These are phyloP conservation scores for Acacia melanoxylon DNA, from an alignment of 306 rosid genomes.

Conservation along the genomic window DNA sequence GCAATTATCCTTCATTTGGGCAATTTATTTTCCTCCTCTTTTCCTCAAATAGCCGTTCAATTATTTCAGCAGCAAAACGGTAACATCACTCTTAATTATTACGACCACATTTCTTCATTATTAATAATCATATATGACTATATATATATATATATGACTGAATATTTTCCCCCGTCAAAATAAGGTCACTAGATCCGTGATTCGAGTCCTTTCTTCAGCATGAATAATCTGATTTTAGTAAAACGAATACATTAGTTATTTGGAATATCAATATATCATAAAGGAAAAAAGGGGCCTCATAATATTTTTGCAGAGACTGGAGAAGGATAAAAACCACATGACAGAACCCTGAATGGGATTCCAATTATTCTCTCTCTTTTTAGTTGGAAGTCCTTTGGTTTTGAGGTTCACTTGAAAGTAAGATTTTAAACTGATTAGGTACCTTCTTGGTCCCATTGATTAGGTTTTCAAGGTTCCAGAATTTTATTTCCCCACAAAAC, in stretches of 20 bases:
- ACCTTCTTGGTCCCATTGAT: neutral
- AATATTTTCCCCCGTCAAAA: neutral
- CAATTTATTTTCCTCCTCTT: neutral
- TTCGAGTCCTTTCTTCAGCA: neutral
- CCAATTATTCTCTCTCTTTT: neutral
- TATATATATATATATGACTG: neutral
- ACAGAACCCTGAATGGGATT: neutral
- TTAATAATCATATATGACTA: neutral
- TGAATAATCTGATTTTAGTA: neutral
- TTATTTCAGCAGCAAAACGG: neutral
- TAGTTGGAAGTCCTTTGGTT: neutral
- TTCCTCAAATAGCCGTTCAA: neutral
- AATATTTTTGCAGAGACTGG: neutral
- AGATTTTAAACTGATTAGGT: neutral
- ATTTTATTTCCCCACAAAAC: neutral
- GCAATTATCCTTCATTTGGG: neutral
- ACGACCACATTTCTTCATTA: neutral
- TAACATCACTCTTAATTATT: neutral
- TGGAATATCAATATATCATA: neutral
- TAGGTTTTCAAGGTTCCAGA: neutral
- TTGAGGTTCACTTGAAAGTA: neutral
- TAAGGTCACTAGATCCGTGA: neutral
- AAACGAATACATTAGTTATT: neutral
- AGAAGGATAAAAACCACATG: neutral
- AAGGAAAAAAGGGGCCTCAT: neutral